These are phyloP conservation scores for Talaromyces sp. DNA, from an alignment of 2,329 filamentous ascomycete genomes.

Conservation along the genomic window DNA sequence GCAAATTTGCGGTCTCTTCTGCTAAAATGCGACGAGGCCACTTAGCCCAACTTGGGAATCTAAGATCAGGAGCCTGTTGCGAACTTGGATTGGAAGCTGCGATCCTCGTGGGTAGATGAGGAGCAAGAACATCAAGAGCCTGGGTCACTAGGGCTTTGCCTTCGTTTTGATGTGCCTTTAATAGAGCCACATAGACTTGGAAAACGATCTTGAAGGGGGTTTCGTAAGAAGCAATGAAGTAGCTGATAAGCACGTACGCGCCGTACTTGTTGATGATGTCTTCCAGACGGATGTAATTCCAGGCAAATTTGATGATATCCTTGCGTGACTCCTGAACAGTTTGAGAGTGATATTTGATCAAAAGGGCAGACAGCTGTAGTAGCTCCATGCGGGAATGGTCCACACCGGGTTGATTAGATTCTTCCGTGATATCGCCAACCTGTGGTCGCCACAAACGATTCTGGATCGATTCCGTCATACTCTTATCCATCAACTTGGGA, in stretches of 20 bases:
- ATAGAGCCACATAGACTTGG: constrained; percentile 87
- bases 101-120: constrained; percentile 83
- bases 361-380: constrained; percentile 87
- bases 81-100: constrained; percentile 40
- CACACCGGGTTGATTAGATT: constrained; percentile 78
- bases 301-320: constrained; percentile 98
- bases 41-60: constrained; percentile 80
- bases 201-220: constrained; percentile 94
- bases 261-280: constrained; percentile 99
- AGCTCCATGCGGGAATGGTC: constrained; percentile 96
- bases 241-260: constrained; percentile 93
- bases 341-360: constrained; percentile 90
- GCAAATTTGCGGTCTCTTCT: constrained; percentile 91
- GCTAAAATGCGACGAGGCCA: constrained; percentile 86
- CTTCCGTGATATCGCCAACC: constrained; percentile 76
- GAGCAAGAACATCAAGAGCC: constrained; percentile 90
- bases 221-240: constrained; percentile 96
- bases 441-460: constrained; percentile 93
- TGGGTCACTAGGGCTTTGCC: constrained; percentile 89
- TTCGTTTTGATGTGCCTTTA: constrained; percentile 93
- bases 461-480: constrained; percentile 85
- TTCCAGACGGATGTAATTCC: constrained; percentile 97
- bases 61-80: constrained; percentile 64
- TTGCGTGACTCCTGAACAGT: constrained; percentile 90
- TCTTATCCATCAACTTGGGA: constrained; percentile 77